phyloP scores from a whole-genome alignment of 148 eudicot species.

The Nepenthes mirabilis region DNA sequence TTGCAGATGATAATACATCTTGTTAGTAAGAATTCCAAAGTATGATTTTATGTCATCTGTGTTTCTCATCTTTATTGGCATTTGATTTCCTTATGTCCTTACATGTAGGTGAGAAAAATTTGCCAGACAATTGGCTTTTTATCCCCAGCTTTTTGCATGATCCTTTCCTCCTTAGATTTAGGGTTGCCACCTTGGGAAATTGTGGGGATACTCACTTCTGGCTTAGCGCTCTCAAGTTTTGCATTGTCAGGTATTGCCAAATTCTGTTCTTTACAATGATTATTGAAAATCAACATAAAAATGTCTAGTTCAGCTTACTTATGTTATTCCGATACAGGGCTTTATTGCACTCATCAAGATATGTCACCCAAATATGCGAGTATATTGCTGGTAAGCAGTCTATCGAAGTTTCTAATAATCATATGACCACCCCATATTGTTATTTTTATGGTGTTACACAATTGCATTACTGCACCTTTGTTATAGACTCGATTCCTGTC shows the following conservation, averaged over 20 bases:
- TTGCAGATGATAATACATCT: too few species aligned
- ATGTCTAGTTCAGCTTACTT: background rate
- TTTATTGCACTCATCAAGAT: conserved; percentile 99
- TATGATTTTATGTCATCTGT: background rate
- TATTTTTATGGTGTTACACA: background rate
- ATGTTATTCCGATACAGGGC: conserved; percentile 37
- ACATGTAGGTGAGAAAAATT: conserved; percentile 71
- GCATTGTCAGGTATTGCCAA: conserved; percentile 70
- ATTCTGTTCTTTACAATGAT: background rate
- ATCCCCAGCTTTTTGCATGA: conserved; percentile 96
- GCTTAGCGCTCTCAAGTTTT: conserved; percentile 94
- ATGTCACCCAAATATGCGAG: conserved; percentile 97
- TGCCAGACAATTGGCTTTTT: conserved; percentile 87
- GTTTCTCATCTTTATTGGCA: background rate
- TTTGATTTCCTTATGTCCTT: conserved; percentile 5
- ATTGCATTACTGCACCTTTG: too few species aligned
- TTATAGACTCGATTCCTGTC: too few species aligned
- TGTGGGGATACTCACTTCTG: conserved; percentile 68
- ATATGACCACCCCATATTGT: background rate
- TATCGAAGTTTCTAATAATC: conserved; percentile 3
- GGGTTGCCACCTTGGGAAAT: conserved; percentile 86
- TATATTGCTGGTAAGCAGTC: conserved; percentile 68
- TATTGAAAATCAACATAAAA: background rate
- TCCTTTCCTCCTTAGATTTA: conserved; percentile 67
- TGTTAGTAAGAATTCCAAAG: background rate